These are phyloP conservation scores for Rhizopus delemar DNA, from an alignment of 371 early-diverging fungal genomes.

Conservation along the genomic window DNA sequence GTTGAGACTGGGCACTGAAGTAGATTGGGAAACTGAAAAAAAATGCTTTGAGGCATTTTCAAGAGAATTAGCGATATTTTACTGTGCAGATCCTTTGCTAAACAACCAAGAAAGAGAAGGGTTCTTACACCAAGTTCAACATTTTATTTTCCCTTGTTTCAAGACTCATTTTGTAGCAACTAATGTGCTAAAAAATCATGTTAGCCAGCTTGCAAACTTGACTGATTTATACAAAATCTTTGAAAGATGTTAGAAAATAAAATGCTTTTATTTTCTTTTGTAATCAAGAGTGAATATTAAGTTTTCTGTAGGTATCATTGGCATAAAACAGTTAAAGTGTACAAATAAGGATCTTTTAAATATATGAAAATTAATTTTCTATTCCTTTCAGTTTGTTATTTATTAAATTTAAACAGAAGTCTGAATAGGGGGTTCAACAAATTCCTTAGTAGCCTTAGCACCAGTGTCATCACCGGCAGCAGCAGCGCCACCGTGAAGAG, in stretches of 20 bases:
- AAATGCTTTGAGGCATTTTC: conserved; percentile 74
- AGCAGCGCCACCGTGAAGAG: conserved; percentile 86
- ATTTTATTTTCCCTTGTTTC: conserved; percentile 79
- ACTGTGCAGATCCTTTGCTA: conserved; percentile 70
- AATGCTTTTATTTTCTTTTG: no score
- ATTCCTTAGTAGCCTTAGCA: conserved; percentile 67
- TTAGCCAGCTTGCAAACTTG: conserved; percentile 77
- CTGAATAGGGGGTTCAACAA: conserved; percentile 77
- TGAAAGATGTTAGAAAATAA: conserved; percentile 72
- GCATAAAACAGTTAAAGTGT: no score
- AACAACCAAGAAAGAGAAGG: conserved; percentile 25
- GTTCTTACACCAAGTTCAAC: conserved; percentile 68
- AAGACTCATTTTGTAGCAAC: conserved; percentile 70
- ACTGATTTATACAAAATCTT: conserved; percentile 92
- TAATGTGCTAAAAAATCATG: conserved; percentile 37
- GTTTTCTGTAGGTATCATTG: no score
- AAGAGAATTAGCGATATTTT: conserved; percentile 78
- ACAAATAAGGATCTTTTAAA: no score
- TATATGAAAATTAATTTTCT: no score
- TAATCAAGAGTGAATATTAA: no score
- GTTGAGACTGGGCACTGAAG: conserved; percentile 75
- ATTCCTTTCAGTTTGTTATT: no score
- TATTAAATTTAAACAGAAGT: neutral
- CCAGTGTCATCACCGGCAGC: conserved; percentile 10
- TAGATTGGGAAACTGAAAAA: conserved; percentile 83